Evolutionary conservation across 805 yeast species (phyloP), one percentile per base, ranked within the genome.

Genomic region (Zygoascus ofunaensis): DNA sequence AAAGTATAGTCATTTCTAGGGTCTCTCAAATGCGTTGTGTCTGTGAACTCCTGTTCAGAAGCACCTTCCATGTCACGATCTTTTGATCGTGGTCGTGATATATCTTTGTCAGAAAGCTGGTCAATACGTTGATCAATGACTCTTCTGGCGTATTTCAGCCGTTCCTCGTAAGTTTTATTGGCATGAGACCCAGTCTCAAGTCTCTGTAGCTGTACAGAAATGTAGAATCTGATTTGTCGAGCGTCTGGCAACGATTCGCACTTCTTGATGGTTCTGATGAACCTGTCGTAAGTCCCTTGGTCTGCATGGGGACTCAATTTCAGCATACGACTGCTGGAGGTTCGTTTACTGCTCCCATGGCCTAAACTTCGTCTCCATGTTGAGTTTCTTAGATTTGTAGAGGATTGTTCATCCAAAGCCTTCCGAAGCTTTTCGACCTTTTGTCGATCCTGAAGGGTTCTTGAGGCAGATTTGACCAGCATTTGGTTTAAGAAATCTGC

Each of bases 401-500:
- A 22, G 3, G 47, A 17, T n/a, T 35, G 42, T 32, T 46, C 47
- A 49, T 80, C 81, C 30, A 87, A 64, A 1, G 85, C 83, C 19
- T 73, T 76, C 48, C 94, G 65, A 19, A 89, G 70, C 50, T 78
- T 74, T 47, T 80, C 75, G 0, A 87, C 94, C 55, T 84, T 86
- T 32, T 74, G 74, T 44, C 87, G 67, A 55, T 86, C 94, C 49
- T 78, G 78, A 57, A 89, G 66, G 10, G 82, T 73, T 24, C 72
- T 72, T 3, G 86, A 80, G 1, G 83, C 74, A 1, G 73, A 59
- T 42, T 73, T 72, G 7, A 79, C 78, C 14, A 87, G 69, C 34
- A 70, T 55, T 44, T 77, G 74, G 58, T 89, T 89, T 76, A 82
- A 82, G 48, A 77, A 82, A 57, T 87, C 94, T 1, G 90, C 76